A percentile compares a stretch with the other conserved stretches of the same genome.
These are phyloP conservation scores for Dendrobium huoshanense DNA, from an alignment of 106 monocot species.

Conservation along the genomic window DNA sequence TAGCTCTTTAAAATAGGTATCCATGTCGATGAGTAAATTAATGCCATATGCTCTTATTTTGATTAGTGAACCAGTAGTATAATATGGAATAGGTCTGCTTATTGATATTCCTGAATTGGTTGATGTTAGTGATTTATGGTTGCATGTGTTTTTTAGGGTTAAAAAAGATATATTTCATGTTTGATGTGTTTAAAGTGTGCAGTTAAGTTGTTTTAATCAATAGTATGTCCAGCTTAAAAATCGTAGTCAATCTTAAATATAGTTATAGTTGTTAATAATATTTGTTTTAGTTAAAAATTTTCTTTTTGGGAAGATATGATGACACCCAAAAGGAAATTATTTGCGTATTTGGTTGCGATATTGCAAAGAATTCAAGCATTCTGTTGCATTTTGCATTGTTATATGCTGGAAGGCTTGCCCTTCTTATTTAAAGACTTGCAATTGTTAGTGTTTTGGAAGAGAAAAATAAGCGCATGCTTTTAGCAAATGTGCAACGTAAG, in stretches of 20 bases:
- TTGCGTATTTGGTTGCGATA: too few relatives aligned
- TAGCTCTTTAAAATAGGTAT: background rate
- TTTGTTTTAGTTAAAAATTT: too few relatives aligned
- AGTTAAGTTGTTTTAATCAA: background rate
- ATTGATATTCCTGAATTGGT: too few relatives aligned
- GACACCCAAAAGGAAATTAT: too few relatives aligned
- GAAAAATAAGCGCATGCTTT: too few relatives aligned
- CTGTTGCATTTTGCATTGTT: too few relatives aligned
- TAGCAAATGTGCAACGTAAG: too few relatives aligned
- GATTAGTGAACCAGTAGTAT: background rate
- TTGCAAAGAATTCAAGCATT: too few relatives aligned
- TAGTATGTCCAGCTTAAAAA: background rate
- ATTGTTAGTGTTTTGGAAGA: too few relatives aligned
- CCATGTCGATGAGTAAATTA: background rate
- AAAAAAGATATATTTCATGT: background rate
- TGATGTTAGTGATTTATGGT: background rate
- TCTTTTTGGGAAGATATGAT: too few relatives aligned
- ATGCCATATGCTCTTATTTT: background rate
- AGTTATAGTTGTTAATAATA: background rate
- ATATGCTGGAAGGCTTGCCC: too few relatives aligned
- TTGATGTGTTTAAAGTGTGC: background rate
- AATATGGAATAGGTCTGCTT: background rate
- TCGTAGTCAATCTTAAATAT: background rate
- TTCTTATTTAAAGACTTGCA: too few relatives aligned
- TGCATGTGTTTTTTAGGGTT: background rate